phyloP scores from a whole-genome alignment of 257 asterid genomes.

The Solanum chmielewskii region DNA sequence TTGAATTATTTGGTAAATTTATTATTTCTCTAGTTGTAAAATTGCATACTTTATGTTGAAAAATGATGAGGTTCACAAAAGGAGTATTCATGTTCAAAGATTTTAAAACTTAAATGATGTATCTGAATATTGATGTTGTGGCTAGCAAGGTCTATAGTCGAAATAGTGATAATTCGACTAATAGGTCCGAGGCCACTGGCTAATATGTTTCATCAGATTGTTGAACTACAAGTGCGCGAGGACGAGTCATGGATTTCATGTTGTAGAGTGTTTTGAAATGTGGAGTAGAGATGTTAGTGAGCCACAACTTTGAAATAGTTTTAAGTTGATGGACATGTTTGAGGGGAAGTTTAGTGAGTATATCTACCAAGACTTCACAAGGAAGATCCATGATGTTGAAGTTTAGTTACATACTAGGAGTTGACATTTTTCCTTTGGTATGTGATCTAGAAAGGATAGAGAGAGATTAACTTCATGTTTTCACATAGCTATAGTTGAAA shows the following conservation, averaged over 20 bases:
- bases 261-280: not conserved
- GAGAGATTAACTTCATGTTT: too few species aligned
- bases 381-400: not conserved
- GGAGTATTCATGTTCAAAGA: not conserved
- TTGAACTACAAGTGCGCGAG: not conserved
- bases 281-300: not conserved
- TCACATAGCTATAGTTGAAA: too few species aligned
- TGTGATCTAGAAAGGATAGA: too few species aligned
- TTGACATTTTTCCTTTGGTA: too few species aligned
- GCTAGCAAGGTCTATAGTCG: too few species aligned
- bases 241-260: not conserved
- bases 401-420: not conserved
- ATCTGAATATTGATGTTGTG: not conserved
- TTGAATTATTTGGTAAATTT: not conserved
- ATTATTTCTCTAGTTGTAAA: not conserved
- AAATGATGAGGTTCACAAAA: not conserved
- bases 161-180: too few species aligned
- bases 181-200: too few species aligned
- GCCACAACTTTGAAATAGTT: not conserved
- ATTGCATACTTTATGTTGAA: not conserved
- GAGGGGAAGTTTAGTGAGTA: not conserved
- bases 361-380: not conserved
- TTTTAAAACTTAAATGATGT: not conserved
- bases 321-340: not conserved
- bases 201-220: not conserved